phyloP scores from a whole-genome alignment of 352 stramenopile species.

The Pythium dissimile region DNA sequence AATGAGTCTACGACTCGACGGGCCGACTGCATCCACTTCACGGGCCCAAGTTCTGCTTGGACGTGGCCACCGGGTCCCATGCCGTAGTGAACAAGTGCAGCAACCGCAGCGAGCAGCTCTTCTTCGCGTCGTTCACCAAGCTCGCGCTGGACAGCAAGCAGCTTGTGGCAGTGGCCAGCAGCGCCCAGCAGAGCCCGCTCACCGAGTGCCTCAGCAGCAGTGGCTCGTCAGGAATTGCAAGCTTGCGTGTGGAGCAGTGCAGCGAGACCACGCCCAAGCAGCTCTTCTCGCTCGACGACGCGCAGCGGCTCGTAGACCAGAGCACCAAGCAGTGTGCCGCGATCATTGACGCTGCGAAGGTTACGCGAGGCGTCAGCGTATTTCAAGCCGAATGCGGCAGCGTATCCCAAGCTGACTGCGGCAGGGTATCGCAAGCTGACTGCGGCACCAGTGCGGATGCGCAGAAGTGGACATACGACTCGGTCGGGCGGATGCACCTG shows the following conservation, averaged over 20 bases:
- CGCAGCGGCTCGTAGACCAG: background rate
- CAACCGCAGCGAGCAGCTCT: conserved; percentile 6
- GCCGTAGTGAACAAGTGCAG: conserved; percentile 8
- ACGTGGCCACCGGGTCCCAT: background rate
- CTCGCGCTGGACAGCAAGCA: conserved; percentile 6
- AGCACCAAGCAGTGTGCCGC: background rate
- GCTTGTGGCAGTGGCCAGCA: conserved; percentile 6
- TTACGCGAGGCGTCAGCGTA: no score
- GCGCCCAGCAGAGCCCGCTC: background rate
- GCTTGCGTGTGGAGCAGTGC: background rate
- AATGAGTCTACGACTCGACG: conserved; percentile 9
- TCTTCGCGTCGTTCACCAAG: conserved; percentile 1
- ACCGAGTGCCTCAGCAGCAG: conserved; percentile 4
- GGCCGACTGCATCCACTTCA: conserved; percentile 12
- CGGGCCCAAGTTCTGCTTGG: conserved; percentile 11
- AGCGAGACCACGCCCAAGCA: background rate
- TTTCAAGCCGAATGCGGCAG: no score
- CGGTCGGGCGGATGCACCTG: conserved; percentile 9
- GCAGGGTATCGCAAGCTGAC: background rate
- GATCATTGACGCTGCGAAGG: background rate
- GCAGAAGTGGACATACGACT: conserved; percentile 13
- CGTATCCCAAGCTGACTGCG: no score
- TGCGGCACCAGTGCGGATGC: background rate
- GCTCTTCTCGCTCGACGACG: conserved; percentile 6
- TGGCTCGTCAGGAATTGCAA: background rate